Conservation (phyloP, 805 yeast genomes). For the Schwanniomyces polymorphus region DNA sequence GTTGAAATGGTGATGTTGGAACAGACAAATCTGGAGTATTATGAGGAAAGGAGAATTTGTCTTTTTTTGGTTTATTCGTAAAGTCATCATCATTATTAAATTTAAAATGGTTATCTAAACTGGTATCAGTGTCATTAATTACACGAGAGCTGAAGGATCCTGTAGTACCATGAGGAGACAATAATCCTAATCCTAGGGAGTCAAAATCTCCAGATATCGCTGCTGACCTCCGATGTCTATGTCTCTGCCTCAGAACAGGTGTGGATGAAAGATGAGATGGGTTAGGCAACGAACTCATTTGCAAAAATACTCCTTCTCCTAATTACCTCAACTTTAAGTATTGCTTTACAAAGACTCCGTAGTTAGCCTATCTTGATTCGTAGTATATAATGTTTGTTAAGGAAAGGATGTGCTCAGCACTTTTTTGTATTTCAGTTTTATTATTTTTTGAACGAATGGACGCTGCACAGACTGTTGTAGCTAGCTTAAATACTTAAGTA, state of each 20-base stretch:
- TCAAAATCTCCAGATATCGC: conserved; percentile 90
- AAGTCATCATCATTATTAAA: conserved; percentile 41
- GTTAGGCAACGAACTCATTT: conserved; percentile 12
- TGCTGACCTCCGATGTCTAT: conserved; percentile 82
- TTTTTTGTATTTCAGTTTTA: not conserved
- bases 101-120: conserved; percentile 22
- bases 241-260: conserved; percentile 31
- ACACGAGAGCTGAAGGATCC: not conserved
- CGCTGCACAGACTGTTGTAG: not conserved
- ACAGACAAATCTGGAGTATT: conserved; percentile 13
- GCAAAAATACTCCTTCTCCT: not conserved
- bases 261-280: conserved; percentile 9
- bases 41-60: conserved; percentile 31
- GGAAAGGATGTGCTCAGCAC: not conserved
- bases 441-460: not conserved
- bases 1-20: conserved; percentile 1
- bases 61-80: conserved; percentile 14
- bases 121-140: not conserved
- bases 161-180: conserved; percentile 23
- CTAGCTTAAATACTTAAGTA: not conserved
- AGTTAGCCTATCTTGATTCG: not conserved
- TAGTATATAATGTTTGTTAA: not conserved
- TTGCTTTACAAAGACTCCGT: not conserved
- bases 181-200: conserved; percentile 35
- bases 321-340: not conserved